phyloP scores from a whole-genome alignment of 805 yeast species.

The Hanseniaspora osmophila region DNA sequence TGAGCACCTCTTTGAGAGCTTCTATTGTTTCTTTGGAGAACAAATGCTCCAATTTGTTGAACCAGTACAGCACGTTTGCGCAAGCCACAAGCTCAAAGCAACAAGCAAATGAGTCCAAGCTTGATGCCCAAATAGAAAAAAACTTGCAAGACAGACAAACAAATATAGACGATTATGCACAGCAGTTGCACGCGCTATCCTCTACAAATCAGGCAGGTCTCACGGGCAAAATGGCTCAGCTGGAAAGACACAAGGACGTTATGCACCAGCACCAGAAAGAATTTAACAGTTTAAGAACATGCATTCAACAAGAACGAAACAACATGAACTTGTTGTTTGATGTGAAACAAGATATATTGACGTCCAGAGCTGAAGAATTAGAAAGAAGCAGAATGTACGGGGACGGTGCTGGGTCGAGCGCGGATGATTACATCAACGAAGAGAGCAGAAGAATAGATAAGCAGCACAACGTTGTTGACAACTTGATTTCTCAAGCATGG shows the following conservation, averaged over 20 bases:
- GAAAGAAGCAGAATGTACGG: constrained; percentile 11
- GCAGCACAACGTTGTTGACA: constrained; percentile 65
- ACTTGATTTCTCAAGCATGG: constrained; percentile 69
- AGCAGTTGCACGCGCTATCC: constrained; percentile 5
- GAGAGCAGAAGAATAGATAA: constrained; percentile 63
- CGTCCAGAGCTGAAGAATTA: constrained; percentile 35
- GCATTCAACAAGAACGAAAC: constrained; percentile 61
- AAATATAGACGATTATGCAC: constrained; percentile 35
- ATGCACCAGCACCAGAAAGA: constrained; percentile 56
- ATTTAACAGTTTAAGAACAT: constrained; percentile 41
- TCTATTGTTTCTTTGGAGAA: constrained; percentile 55
- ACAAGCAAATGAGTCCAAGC: constrained; percentile 32
- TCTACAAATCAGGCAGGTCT: constrained; percentile 38
- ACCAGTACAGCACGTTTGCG: constrained; percentile 41
- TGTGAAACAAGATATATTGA: constrained; percentile 69
- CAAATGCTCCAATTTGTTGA: constrained; percentile 42
- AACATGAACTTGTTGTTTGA: constrained; percentile 57
- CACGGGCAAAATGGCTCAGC: constrained; percentile 33
- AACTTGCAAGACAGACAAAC: constrained; percentile 41
- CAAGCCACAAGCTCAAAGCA: constrained; percentile 35
- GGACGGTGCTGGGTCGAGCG: constrained; percentile 18
- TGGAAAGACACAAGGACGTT: constrained; percentile 45
- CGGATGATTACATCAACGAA: constrained; percentile 61
- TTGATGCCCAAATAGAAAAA: constrained; percentile 36
- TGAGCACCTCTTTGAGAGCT: constrained; percentile 38